A percentile compares a stretch with the other conserved stretches of the same genome.
Conservation (phyloP, 495 filamentous ascomycete species). For the Aspergillus campestris region DNA sequence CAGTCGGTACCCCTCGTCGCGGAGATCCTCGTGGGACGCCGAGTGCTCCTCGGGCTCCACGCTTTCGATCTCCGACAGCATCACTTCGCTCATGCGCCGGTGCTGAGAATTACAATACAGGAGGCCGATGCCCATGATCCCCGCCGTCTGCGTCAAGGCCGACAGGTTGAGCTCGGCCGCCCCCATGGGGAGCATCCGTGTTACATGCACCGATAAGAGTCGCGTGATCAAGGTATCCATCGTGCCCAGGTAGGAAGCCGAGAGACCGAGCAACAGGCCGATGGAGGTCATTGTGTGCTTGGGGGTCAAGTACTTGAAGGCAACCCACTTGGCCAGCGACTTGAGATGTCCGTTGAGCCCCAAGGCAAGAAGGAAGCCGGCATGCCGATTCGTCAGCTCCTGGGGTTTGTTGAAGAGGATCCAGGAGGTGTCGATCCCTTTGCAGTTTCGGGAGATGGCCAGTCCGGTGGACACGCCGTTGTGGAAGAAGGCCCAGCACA, state of each 20-base stretch:
- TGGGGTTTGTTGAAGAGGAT: conserved; percentile 95
- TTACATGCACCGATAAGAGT: conserved; percentile 95
- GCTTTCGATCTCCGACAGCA: conserved; percentile 94
- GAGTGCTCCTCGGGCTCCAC: conserved; percentile 63
- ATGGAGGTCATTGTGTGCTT: conserved; percentile 99
- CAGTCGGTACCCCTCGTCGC: conserved; percentile 89
- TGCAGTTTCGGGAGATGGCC: conserved; percentile 80
- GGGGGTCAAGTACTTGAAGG: conserved; percentile 95
- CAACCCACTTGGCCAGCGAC: conserved; percentile 91
- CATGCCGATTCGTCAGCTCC: conserved; percentile 87
- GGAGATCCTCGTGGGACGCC: conserved; percentile 55
- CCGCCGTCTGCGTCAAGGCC: conserved; percentile 88
- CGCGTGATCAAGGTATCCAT: conserved; percentile 94
- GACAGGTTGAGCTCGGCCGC: conserved; percentile 92
- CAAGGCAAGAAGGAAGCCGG: conserved; percentile 82
- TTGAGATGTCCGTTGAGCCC: conserved; percentile 95
- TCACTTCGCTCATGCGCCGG: conserved; percentile 95
- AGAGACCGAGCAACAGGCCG: conserved; percentile 81
- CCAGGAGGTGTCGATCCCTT: conserved; percentile 96
- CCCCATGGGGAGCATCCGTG: conserved; percentile 81
- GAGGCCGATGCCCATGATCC: conserved; percentile 94
- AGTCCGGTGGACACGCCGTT: conserved; percentile 85
- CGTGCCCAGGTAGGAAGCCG: conserved; percentile 87
- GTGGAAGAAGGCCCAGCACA: conserved; percentile 97
- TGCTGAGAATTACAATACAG: conserved; percentile 94